Evolutionary conservation across 768 basidiomycete genomes (phyloP), one percentile per base, ranked within the genome.

Genomic region (Hirschioporus abietinus): DNA sequence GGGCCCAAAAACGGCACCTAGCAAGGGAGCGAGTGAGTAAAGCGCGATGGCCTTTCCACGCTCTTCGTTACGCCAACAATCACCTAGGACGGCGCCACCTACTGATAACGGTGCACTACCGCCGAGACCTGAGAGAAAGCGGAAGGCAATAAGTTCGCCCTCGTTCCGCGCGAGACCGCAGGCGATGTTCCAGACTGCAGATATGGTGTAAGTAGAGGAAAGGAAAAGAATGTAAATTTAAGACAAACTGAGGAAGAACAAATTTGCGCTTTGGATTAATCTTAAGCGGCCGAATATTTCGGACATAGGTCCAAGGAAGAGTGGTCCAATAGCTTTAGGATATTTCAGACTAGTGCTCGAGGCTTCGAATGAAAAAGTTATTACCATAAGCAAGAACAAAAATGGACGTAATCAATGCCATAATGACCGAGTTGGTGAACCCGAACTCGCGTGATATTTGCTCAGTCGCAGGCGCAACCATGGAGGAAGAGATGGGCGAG

Each of bases 121-220:
- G 27, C 91, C 91, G 1, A 92, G 66, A 1, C 91, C 90, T 0
- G 89, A 76, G 1, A 92, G 75, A 69, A 92, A 85, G 24, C 90
- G 84, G 70, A 92, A 92, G 0, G 79, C 86, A 63, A 91, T 84
- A 15, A 91, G 76, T 69, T 90, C 83, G 0, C 75, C 77, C 66
- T 81, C 79, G 63, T 79, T 88, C 64, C 82, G 81, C 0, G 89
- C 85, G 66, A 90, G 91, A 0, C 30, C 30, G 30, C 87, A 88
- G 7, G 68, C 77, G 17, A 80, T 78, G 67, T 84, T 30, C 30
- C 30, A 30, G 30, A 30, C 30, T 30, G 8, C n/a, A 30, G 4
- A 30, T 2, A 30, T 30, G 30, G 30, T 30, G 30, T 30, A 30
- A 30, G 2, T 30, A 30, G 30, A 2, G 30, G 17, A 61, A 34